Evolutionary conservation across 2,329 filamentous ascomycete species (phyloP).

Genomic region (Fusarium albosuccineum): DNA sequence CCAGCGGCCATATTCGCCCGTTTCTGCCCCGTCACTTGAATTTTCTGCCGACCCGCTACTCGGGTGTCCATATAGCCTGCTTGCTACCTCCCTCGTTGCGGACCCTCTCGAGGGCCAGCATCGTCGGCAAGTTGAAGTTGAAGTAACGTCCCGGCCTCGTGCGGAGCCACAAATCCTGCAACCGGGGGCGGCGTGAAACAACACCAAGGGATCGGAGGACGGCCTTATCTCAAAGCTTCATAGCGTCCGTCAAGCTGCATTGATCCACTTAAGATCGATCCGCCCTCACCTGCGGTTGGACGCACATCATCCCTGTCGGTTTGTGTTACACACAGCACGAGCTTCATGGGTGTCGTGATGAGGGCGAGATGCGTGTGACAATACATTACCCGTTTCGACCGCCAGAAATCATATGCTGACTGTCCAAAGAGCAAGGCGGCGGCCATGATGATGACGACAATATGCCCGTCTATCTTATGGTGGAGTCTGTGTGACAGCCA

Average conservation of each 20-base stretch:
- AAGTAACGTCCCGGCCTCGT: background rate
- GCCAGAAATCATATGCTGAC: constrained; percentile 1
- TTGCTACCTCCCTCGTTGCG: constrained; percentile 8
- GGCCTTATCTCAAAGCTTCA: constrained; percentile 39
- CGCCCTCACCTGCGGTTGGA: constrained; percentile 36
- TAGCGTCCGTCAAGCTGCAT: constrained; percentile 28
- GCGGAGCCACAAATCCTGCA: constrained; percentile 19
- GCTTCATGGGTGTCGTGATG: constrained; percentile 32
- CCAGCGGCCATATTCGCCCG: constrained; percentile 18
- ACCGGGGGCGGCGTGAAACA: constrained; percentile 11
- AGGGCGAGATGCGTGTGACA: constrained; percentile 24
- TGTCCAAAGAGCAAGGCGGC: background rate
- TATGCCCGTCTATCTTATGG: constrained; percentile 24
- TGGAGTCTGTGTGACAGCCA: constrained; percentile 35
- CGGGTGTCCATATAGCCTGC: background rate
- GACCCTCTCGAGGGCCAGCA: background rate
- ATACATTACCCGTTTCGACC: constrained; percentile 3
- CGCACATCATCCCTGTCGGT: constrained; percentile 34
- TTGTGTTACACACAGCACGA: constrained; percentile 40
- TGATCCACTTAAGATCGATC: constrained; percentile 44
- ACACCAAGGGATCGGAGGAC: constrained; percentile 25
- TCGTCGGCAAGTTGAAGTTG: background rate
- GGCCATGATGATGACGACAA: constrained; percentile 5
- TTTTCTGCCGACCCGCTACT: constrained; percentile 19
- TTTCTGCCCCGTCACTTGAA: constrained; percentile 7